Percentiles rank a stretch among this genome's conserved stretches.
These are phyloP conservation scores for Dactylellina parvicollis DNA, from an alignment of 2,329 filamentous ascomycete species.

Conservation along the genomic window DNA sequence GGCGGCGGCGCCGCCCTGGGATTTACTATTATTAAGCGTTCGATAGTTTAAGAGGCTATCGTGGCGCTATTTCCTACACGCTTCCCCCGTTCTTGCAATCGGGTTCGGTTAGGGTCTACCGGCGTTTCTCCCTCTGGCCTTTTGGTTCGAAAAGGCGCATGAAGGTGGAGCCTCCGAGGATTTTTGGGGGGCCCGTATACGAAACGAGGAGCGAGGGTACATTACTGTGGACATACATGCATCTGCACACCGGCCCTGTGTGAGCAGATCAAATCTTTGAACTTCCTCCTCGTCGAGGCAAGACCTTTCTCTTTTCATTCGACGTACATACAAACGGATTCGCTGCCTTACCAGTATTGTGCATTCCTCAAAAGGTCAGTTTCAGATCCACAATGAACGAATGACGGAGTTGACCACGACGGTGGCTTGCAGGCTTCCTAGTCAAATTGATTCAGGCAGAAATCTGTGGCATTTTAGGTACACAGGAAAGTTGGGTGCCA, in stretches of 20 bases:
- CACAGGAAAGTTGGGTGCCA: slow-evolving; percentile 52
- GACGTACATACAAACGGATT: slow-evolving; percentile 44
- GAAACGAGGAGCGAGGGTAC: slow-evolving; percentile 43
- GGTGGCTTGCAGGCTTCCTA: slow-evolving; percentile 54
- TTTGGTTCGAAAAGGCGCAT: slow-evolving; percentile 50
- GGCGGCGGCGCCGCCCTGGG: slow-evolving; percentile 36
- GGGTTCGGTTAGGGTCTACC: slow-evolving; percentile 52
- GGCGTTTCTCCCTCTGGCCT: slow-evolving; percentile 45
- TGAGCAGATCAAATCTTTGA: slow-evolving; percentile 50
- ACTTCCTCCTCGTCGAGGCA: slow-evolving; percentile 51
- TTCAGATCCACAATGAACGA: slow-evolving; percentile 50
- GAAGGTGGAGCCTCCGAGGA: slow-evolving; percentile 53
- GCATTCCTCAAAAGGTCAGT: slow-evolving; percentile 54
- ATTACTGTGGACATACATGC: too few relatives aligned
- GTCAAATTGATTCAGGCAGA: slow-evolving; percentile 54
- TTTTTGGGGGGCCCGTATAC: slow-evolving; percentile 47
- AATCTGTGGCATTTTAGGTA: slow-evolving; percentile 47
- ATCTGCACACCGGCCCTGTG: slow-evolving; percentile 47
- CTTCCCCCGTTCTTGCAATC: slow-evolving; percentile 47
- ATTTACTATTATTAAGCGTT: slow-evolving; percentile 38
- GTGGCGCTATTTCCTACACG: slow-evolving; percentile 51
- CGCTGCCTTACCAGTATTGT: slow-evolving; percentile 52
- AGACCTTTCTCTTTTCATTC: slow-evolving; percentile 52
- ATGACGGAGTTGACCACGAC: slow-evolving; percentile 53
- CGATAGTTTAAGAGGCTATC: slow-evolving; percentile 32